phyloP scores from a whole-genome alignment of 495 filamentous ascomycete species.

The Tricharina praecox region DNA sequence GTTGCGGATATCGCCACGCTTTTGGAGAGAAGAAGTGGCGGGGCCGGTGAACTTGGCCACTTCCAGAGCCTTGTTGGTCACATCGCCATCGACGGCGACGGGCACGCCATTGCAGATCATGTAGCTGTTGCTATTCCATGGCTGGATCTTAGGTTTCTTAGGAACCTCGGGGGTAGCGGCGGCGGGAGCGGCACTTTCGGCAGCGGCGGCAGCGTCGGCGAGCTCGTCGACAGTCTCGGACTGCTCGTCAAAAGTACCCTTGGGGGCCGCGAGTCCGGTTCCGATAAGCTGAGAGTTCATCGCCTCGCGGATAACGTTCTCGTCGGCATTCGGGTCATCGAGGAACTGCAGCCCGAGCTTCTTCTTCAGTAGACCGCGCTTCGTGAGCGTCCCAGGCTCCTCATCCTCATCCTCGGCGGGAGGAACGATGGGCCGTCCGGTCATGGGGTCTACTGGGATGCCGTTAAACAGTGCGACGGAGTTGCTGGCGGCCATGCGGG shows the following conservation, averaged over 20 bases:
- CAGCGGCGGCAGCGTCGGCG: not conserved
- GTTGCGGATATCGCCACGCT: conserved; percentile 3
- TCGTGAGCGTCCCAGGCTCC: not conserved
- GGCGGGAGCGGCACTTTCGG: not conserved
- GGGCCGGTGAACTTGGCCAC: not conserved
- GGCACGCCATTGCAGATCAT: conserved; percentile 5
- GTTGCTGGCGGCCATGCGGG: conserved; percentile 4
- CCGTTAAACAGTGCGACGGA: conserved; percentile 8
- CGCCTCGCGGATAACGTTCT: not conserved
- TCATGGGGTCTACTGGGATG: conserved; percentile 2
- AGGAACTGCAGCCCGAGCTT: conserved; percentile 7
- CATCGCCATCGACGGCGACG: not conserved
- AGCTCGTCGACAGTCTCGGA: not conserved
- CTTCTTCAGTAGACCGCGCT: conserved; percentile 4
- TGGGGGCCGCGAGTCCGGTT: not conserved
- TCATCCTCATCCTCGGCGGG: not conserved
- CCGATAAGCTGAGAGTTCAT: not conserved
- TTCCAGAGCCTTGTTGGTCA: conserved; percentile 1
- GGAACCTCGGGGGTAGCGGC: not conserved
- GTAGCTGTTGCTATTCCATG: conserved; percentile 1
- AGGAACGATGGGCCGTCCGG: conserved; percentile 5
- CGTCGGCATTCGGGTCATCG: not conserved
- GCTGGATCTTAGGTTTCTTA: not conserved
- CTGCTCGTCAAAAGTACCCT: not conserved
- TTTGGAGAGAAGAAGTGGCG: not conserved